Base-by-base conservation (phyloP, 2,329 filamentous ascomycete genomes). In the Scorias spongiosa region DNA sequence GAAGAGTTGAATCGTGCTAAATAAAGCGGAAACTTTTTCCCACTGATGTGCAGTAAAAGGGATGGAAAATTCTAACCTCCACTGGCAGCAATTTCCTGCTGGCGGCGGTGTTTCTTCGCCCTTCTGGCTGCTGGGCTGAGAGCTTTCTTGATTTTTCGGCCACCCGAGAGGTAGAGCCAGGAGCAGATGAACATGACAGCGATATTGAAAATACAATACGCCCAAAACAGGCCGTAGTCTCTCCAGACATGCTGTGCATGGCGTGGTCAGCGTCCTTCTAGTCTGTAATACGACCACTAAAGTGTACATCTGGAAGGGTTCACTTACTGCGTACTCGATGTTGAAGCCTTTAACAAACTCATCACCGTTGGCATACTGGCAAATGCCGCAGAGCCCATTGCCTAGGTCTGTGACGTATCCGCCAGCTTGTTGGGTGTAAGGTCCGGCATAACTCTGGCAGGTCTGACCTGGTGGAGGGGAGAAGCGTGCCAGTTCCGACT, bases 371-470 rank as follows among this genome's bases (percentile, higher is more conserved):
- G 44, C 44, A 39, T 70, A 55, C 7, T 60, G 49, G 53, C 72
- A 75, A 59, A 67, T 73, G 2, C 61, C 54, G 55, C 72, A 75
- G 40, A 78, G 76, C 2, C 65, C 63, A 12, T 58, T 47, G 44
- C 68, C 57, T 40, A 62, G 51, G 42, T 81, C 60, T 1, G 58
- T 58, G 3, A 73, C 56, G 7, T 60, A 58, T 15, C 68, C 70
- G 15, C 63, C 62, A 0, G 51, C 48, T 1, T 14, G 29, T 1
- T 42, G 17, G 1, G 65, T 62, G 51, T 64, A 72, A 3, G 49
- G 39, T 0, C 80, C 81, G n/a, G 82, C 80, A 65, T 93, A 93
- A 15, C 78, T 71, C 30, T 80, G 82, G 57, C 85, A 93, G 1
- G 70, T 78, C 57, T 76, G 68, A 10, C 77, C 77, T 0, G 62